These are phyloP conservation scores for Hypoxylon sp. DNA, from an alignment of 2,329 filamentous ascomycete species.

Conservation along the genomic window DNA sequence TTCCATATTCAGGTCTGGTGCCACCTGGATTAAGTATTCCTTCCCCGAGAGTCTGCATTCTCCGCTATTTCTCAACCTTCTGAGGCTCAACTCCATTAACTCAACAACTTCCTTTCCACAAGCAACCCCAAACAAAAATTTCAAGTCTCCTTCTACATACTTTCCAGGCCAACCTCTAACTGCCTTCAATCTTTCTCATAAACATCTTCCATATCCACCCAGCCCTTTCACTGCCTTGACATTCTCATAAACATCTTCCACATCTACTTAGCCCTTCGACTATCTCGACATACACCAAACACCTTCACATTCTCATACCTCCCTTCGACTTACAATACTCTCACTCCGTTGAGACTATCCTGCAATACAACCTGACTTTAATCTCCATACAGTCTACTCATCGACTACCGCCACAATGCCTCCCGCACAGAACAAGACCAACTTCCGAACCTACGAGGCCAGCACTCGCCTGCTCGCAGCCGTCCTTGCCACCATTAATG, in stretches of 20 bases:
- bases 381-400: neutral
- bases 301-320: neutral
- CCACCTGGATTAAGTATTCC: neutral
- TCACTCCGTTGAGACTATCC: neutral
- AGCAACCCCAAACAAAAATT: neutral
- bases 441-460: conserved; percentile 72
- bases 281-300: neutral
- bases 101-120: conserved; percentile 3
- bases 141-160: neutral
- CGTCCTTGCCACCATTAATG: conserved; percentile 69
- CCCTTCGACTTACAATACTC: neutral
- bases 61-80: neutral
- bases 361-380: conserved; percentile 5
- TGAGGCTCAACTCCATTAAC: conserved; percentile 1
- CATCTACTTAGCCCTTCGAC: neutral
- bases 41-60: conserved; percentile 3
- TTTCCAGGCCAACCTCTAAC: neutral
- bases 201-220: neutral
- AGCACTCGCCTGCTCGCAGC: conserved; percentile 72
- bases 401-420: conserved; percentile 57
- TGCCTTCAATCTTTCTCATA: neutral
- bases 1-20: neutral
- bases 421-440: conserved; percentile 57
- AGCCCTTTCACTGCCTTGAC: neutral
- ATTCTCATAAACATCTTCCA: conserved; percentile 3